Evolutionary conservation across 345 rosid genomes (phyloP), one percentile per base, ranked within the genome.

Genomic region (Hypericum perforatum): DNA sequence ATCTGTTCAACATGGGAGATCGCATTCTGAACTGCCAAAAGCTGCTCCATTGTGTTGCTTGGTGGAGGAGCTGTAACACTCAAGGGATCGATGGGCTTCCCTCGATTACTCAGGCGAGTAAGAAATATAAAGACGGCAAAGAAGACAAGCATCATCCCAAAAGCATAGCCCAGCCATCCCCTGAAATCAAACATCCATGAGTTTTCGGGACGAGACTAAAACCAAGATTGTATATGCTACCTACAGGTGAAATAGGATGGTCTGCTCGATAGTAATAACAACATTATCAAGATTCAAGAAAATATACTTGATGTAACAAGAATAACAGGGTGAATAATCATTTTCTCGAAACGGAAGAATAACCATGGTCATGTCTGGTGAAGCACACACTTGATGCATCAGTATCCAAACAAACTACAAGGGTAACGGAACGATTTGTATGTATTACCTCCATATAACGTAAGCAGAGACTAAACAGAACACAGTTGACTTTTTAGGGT

Each of bases 21-120:
- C 39, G 91, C 91, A 55, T 79, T 82, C 60, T 86, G 99, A 63
- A 92, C 85, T 0, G 95, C 95, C 68, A 92, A 71, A 64, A 92
- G 91, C 82, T 89, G 98, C 67, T 85, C 98, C 95, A 92, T 73
- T 40, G 91, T 78, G 77, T 61, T 92, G 94, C 76, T 85, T 8
- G 75, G 81, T 7, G 95, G 94, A 57, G 97, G 98, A 39, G 95
- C 86, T 39, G 61, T 40, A 15, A 92, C 86, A 65, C 80, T 92
- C 38, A 92, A 76, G 67, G 76, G 81, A 38, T 73, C 71, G 46
- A 53, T 59, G 6, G 75, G 56, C 66, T 54, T 67, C 56, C 82
- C 98, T 76, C 78, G 75, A 57, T 73, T 88, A 58, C 55, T 57
- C 58, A 54, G 72, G 56, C 81, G 76, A 0, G 94, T 78, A 39